Conservation (phyloP, 352 stramenopile species). For the Globisporangium carolinianum region DNA sequence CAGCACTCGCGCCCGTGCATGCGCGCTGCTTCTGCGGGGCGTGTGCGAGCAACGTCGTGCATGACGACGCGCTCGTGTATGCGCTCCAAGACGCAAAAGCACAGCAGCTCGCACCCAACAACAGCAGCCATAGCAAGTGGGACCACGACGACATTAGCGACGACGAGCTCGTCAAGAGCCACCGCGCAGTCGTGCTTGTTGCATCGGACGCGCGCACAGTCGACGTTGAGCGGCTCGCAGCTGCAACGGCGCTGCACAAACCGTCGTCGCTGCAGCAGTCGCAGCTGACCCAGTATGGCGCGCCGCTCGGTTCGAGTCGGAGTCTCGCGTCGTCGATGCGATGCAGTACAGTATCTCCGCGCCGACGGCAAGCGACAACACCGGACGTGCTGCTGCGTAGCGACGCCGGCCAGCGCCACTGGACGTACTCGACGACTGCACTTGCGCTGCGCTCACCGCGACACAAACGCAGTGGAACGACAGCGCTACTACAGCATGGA, state of each 20-base stretch:
- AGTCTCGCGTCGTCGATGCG: slow-evolving; percentile 7
- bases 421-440: slow-evolving; percentile 34
- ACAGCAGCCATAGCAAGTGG: slow-evolving; percentile 21
- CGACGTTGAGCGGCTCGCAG: slow-evolving; percentile 11
- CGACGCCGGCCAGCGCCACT: slow-evolving; percentile 34
- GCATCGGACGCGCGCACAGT: slow-evolving; percentile 15
- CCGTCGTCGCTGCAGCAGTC: slow-evolving; percentile 2
- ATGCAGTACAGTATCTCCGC: slow-evolving; percentile 4
- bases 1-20: slow-evolving; percentile 4
- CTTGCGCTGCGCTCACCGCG: slow-evolving; percentile 31
- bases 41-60: slow-evolving; percentile 44
- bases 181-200: slow-evolving; percentile 22
- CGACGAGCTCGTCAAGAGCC: slow-evolving; percentile 16
- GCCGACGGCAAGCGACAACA: slow-evolving; percentile 17
- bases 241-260: slow-evolving; percentile 4
- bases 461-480: too few relatives aligned
- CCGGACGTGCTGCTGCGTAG: slow-evolving; percentile 39
- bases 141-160: slow-evolving; percentile 36
- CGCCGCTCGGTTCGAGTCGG: slow-evolving; percentile 8
- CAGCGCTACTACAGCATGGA: too few relatives aligned
- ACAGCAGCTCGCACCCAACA: background rate
- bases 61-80: slow-evolving; percentile 43
- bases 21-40: slow-evolving; percentile 55
- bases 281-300: slow-evolving; percentile 11
- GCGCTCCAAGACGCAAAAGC: slow-evolving; percentile 29